phyloP scores from a whole-genome alignment of 257 asterid genomes.

The Mentha longifolia region DNA sequence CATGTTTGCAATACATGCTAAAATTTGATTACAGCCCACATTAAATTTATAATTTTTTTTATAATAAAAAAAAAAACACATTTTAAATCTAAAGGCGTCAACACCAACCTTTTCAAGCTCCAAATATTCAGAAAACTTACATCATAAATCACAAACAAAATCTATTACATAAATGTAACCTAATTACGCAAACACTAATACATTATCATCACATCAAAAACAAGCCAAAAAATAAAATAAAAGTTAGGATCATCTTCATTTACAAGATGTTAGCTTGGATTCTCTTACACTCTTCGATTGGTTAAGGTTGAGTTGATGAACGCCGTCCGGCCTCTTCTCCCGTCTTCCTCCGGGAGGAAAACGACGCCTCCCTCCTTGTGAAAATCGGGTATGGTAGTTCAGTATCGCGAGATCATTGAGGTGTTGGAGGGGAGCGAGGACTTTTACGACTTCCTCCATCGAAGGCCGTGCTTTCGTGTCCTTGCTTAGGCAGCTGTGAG shows the following conservation, averaged over 20 bases:
- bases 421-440: slow-evolving; percentile 69
- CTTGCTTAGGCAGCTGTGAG: slow-evolving; percentile 69
- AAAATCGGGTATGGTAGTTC: slow-evolving; percentile 63
- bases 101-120: slow-evolving; percentile 24
- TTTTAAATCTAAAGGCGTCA: neutral
- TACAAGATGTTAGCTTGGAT: slow-evolving; percentile 53
- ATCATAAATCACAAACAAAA: slow-evolving; percentile 28
- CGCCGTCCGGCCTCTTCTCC: slow-evolving; percentile 61
- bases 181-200: neutral
- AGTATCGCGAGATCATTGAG: slow-evolving; percentile 77
- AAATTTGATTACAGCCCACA: too few relatives aligned
- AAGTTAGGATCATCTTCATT: slow-evolving; percentile 31
- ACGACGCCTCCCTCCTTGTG: slow-evolving; percentile 68
- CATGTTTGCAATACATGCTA: too few relatives aligned
- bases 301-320: slow-evolving; percentile 47
- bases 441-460: slow-evolving; percentile 85
- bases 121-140: slow-evolving; percentile 34
- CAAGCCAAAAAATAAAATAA: slow-evolving; percentile 34
- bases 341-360: slow-evolving; percentile 61
- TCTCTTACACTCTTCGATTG: slow-evolving; percentile 55
- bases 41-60: too few relatives aligned
- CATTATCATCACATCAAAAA: slow-evolving; percentile 24
- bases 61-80: too few relatives aligned
- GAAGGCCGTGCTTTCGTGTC: slow-evolving; percentile 87
- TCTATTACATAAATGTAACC: slow-evolving; percentile 1